Conservation (phyloP, 225 moss, liverwort and hornwort genomes). For the Bryoerythrophyllum caledonicum region DNA sequence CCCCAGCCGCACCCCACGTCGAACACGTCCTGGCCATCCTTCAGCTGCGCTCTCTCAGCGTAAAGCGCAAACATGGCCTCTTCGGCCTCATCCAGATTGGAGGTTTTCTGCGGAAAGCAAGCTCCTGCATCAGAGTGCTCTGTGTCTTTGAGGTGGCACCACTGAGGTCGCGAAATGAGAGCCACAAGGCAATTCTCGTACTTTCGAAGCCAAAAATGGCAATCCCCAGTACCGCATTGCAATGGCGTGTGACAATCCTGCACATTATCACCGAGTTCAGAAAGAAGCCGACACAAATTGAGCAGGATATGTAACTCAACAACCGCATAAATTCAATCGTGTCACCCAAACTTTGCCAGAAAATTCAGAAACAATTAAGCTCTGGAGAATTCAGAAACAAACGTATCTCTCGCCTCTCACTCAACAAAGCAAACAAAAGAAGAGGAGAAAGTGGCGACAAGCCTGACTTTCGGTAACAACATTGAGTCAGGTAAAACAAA, state of each 20-base stretch:
- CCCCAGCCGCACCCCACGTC: slow-evolving; percentile 99
- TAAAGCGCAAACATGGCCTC: slow-evolving; percentile 88
- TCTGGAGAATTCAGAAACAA: background rate
- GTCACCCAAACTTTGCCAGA: background rate
- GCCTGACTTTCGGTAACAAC: too few species aligned
- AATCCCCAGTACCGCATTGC: slow-evolving; percentile 28
- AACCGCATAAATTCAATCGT: background rate
- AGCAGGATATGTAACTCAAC: background rate
- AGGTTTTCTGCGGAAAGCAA: slow-evolving; percentile 48
- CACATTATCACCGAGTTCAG: slow-evolving; percentile 19
- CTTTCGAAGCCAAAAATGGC: background rate
- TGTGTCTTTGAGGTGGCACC: slow-evolving; percentile 35
- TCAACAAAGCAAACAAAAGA: too few species aligned
- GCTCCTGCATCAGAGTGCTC: slow-evolving; percentile 26
- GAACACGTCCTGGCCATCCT: slow-evolving; percentile 80
- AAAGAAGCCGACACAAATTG: background rate
- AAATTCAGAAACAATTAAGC: background rate
- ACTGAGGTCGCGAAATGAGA: slow-evolving; percentile 22
- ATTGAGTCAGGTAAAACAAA: too few species aligned
- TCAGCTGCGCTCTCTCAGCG: slow-evolving; percentile 68
- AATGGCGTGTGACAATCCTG: slow-evolving; percentile 28
- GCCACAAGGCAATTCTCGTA: slow-evolving; percentile 19
- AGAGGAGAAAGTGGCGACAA: too few species aligned
- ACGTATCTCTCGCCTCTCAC: background rate
- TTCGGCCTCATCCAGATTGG: slow-evolving; percentile 85